phyloP scores from a whole-genome alignment of 2,329 filamentous ascomycete species.

The Fusarium camptoceras region DNA sequence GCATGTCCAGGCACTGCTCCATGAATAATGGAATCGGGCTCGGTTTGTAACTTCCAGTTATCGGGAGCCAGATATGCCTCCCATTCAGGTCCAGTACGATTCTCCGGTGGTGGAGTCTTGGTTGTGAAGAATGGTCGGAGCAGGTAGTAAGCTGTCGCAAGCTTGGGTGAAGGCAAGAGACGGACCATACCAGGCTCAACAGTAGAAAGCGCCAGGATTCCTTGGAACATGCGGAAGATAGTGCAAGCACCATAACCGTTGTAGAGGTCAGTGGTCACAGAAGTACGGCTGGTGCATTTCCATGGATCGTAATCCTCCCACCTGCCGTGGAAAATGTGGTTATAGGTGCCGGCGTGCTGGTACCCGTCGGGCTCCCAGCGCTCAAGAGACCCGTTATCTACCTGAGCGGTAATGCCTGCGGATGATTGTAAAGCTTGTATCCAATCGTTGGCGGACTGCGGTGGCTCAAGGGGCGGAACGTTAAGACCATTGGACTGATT shows the following conservation, averaged over 20 bases:
- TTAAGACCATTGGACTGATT: conserved; percentile 37
- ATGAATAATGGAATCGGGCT: conserved; percentile 67
- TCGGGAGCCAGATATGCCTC: conserved; percentile 62
- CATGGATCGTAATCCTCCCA: conserved; percentile 69
- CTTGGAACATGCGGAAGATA: conserved; percentile 71
- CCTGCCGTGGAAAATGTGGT: conserved; percentile 63
- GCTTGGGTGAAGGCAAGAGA: conserved; percentile 77
- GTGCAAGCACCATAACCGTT: conserved; percentile 68
- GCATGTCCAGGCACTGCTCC: conserved; percentile 69
- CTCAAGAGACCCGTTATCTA: conserved; percentile 78
- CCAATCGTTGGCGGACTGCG: conserved; percentile 54
- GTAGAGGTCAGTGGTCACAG: conserved; percentile 67
- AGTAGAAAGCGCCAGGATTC: conserved; percentile 65
- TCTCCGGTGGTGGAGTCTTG: conserved; percentile 56
- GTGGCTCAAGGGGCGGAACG: conserved; percentile 41
- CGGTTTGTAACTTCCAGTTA: conserved; percentile 60
- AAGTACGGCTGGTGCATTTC: conserved; percentile 65
- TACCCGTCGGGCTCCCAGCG: conserved; percentile 79
- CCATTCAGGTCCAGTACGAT: conserved; percentile 58
- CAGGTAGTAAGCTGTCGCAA: conserved; percentile 81
- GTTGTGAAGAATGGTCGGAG: conserved; percentile 69
- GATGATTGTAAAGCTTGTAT: conserved; percentile 57
- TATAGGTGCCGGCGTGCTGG: conserved; percentile 67
- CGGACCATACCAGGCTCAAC: conserved; percentile 76
- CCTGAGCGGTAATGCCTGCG: conserved; percentile 69